A percentile compares a stretch with the other conserved stretches of the same genome.
These are phyloP conservation scores for Acrodontium crateriforme DNA, from an alignment of 2,329 filamentous ascomycete genomes.

Conservation along the genomic window DNA sequence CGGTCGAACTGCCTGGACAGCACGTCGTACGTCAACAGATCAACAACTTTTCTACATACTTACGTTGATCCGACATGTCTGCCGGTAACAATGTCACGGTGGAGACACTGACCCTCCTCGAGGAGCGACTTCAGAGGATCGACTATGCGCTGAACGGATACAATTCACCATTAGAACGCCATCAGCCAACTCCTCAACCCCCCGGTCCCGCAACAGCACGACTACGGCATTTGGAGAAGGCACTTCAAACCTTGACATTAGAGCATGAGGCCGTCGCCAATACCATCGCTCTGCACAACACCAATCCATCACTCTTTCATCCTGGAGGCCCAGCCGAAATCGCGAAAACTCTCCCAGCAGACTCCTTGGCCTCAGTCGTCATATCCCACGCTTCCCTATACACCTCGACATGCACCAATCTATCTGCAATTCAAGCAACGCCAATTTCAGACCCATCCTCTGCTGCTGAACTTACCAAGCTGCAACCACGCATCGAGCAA, in stretches of 20 bases:
- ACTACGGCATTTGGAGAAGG: conserved; percentile 15
- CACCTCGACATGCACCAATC: conserved; percentile 28
- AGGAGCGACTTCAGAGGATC: conserved; percentile 31
- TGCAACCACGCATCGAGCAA: conserved; percentile 49
- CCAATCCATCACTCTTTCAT: conserved; percentile 27
- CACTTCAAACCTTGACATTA: conserved; percentile 24
- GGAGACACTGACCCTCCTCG: conserved; percentile 31
- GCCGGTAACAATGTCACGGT: too few relatives aligned
- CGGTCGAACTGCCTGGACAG: too few relatives aligned
- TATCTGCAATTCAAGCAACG: conserved; percentile 31
- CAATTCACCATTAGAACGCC: conserved; percentile 1
- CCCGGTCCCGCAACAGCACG: conserved; percentile 11
- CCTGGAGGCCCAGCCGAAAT: conserved; percentile 10
- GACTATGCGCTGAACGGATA: conserved; percentile 30
- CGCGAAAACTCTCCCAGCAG: conserved; percentile 8
- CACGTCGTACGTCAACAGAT: too few relatives aligned
- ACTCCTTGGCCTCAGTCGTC: conserved; percentile 23
- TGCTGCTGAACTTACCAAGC: conserved; percentile 40
- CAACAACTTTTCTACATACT: too few relatives aligned
- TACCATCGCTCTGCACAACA: conserved; percentile 27
- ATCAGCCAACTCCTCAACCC: not conserved
- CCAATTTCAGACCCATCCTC: conserved; percentile 28
- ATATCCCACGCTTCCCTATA: conserved; percentile 31
- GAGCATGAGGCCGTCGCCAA: conserved; percentile 27
- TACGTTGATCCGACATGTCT: too few relatives aligned